Conservation (phyloP, 2,329 filamentous ascomycete genomes). For the Sclerotinia subarctica region DNA sequence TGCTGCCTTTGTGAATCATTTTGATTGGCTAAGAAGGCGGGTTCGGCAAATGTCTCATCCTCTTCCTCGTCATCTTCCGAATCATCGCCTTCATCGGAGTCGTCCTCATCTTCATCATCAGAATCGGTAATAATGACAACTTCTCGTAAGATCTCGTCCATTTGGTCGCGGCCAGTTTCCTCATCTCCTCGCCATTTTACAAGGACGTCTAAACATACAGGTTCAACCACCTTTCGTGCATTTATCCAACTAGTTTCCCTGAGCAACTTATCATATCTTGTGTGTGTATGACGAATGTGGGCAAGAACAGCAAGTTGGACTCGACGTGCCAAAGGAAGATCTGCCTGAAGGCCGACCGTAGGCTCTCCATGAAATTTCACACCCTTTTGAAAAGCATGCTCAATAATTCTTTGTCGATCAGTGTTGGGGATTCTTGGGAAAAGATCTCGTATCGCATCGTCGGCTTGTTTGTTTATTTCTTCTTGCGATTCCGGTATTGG, state of each 20-base stretch:
- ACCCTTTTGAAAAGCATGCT: slow-evolving; percentile 60
- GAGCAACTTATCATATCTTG: slow-evolving; percentile 60
- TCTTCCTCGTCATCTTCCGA: slow-evolving; percentile 26
- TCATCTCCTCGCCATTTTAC: slow-evolving; percentile 72
- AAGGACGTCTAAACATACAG: slow-evolving; percentile 60
- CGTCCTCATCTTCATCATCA: slow-evolving; percentile 31
- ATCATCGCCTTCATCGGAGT: slow-evolving; percentile 23
- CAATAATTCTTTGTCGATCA: slow-evolving; percentile 59
- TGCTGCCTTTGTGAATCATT: slow-evolving; percentile 14
- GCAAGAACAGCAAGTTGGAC: slow-evolving; percentile 64
- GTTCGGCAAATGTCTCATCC: slow-evolving; percentile 27
- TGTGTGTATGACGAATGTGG: slow-evolving; percentile 65
- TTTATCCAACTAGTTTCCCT: slow-evolving; percentile 57
- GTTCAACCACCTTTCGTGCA: slow-evolving; percentile 59
- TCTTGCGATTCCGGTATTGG: slow-evolving; percentile 57
- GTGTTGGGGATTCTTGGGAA: slow-evolving; percentile 65
- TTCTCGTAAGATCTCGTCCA: slow-evolving; percentile 64
- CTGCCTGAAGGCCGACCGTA: slow-evolving; percentile 55
- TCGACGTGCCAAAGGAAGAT: slow-evolving; percentile 57
- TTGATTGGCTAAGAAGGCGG: slow-evolving; percentile 24
- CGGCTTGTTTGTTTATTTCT: slow-evolving; percentile 60
- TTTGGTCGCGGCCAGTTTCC: slow-evolving; percentile 63
- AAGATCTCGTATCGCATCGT: slow-evolving; percentile 59
- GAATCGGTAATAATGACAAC: slow-evolving; percentile 57
- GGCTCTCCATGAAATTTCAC: slow-evolving; percentile 50